Conservation (phyloP, 2,329 filamentous ascomycete genomes). For the Huntiella abstrusa region DNA sequence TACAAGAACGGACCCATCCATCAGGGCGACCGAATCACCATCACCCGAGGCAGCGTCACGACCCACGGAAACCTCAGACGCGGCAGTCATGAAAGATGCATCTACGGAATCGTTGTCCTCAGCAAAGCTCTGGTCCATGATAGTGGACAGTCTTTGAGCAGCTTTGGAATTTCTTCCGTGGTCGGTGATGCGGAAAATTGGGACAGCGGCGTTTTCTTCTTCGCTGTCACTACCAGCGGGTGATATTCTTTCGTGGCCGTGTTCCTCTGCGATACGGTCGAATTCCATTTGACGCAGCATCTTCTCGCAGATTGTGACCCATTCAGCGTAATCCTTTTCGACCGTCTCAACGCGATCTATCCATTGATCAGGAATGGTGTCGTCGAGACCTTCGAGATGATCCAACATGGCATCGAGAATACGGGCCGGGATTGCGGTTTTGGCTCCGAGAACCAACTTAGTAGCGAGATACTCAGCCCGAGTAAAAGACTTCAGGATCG, state of each 20-base stretch:
- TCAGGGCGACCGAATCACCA: conserved; percentile 1
- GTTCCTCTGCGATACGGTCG: conserved; percentile 7
- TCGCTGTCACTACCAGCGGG: neutral
- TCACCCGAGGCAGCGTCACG: conserved; percentile 5
- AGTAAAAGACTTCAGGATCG: conserved; percentile 16
- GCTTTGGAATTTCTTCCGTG: neutral
- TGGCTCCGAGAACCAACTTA: conserved; percentile 43
- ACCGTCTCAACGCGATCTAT: conserved; percentile 68
- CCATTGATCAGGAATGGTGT: conserved; percentile 74
- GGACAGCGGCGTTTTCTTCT: neutral
- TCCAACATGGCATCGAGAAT: conserved; percentile 76
- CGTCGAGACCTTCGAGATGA: conserved; percentile 60
- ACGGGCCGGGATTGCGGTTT: conserved; percentile 50
- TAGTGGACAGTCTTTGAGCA: conserved; percentile 4
- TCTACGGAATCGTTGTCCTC: neutral
- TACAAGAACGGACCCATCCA: conserved; percentile 1
- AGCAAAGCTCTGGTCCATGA: conserved; percentile 4
- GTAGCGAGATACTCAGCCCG: conserved; percentile 36
- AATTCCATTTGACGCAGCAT: conserved; percentile 48
- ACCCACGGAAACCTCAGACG: conserved; percentile 6
- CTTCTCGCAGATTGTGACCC: conserved; percentile 61
- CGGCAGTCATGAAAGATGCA: neutral
- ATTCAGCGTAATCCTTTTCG: conserved; percentile 60
- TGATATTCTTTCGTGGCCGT: conserved; percentile 1
- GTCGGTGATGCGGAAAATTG: conserved; percentile 6